Evolutionary conservation across 306 rosid genomes (phyloP), one percentile per base, ranked within the genome.

Genomic region (Trifolium subterraneum): DNA sequence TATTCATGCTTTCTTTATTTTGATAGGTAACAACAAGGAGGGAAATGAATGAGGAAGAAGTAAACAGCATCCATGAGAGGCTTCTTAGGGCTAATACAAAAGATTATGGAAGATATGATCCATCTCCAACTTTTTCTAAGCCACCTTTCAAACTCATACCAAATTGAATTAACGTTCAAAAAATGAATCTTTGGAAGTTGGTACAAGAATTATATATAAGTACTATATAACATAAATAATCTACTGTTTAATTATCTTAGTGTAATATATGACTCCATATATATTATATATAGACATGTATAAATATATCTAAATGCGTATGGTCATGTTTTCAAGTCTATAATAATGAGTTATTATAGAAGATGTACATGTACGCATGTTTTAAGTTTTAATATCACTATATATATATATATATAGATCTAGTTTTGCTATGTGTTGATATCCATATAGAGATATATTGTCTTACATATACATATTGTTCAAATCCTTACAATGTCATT

Each of bases 71-170:
- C 76, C 89, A 90, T 7, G 99, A 92, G 79, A 94, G 99, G 87
- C 74, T 94, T 55, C 88, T 94, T 25, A 87, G 79, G 80, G 88
- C 48, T 4, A 92, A 92, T 81, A 79, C 90, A 59, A 88, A 50
- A 82, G 99, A 94, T 74, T 94, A 94, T 50, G 99, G 97, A 84
- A 80, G 86, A 78, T 94, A 91, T 79, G 93, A 94, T 81, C 97
- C 99, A 44, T 33, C 99, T 0, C 97, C 99, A 67, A 65, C 93
- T 56, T 80, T 94, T 71, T 88, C 91, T 11, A 92, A 94, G 84
- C 99, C 99, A 81, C 97, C 93, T 79, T 94, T 76, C 92, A 94
- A 94, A 92, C 96, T 90, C 86, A 92, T 94, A 27, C 99, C 93
- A 27, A 94, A 93, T 86, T 93, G 81, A 87, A 31, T 38, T 62